phyloP scores from a whole-genome alignment of 108 stramenopile genomes.

The Nitzschia sp. region DNA sequence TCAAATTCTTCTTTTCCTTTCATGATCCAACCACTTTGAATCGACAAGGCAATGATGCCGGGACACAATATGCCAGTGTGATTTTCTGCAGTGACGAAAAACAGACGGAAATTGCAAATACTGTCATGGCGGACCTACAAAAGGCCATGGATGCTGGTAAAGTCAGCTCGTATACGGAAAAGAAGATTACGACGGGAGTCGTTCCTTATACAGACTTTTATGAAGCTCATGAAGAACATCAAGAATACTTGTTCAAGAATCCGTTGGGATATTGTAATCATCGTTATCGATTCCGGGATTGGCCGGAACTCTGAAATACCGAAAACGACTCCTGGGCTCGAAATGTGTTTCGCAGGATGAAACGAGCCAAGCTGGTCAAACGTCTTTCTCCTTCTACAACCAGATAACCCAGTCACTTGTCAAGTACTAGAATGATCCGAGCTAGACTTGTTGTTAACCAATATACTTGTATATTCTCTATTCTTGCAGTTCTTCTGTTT shows the following conservation, averaged over 20 bases:
- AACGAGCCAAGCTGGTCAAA: too few species aligned
- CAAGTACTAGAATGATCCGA: too few species aligned
- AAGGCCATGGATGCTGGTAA: conserved; percentile 30
- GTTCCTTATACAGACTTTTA: conserved; percentile 51
- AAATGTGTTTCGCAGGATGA: too few species aligned
- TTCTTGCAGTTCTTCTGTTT: background rate
- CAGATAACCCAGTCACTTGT: too few species aligned
- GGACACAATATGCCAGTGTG: conserved; percentile 83
- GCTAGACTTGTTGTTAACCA: too few species aligned
- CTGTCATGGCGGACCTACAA: conserved; percentile 65
- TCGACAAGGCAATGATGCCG: conserved; percentile 89
- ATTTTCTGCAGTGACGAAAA: conserved; percentile 71
- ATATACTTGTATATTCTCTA: too few species aligned
- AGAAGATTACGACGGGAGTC: conserved; percentile 48
- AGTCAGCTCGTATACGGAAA: conserved; percentile 31
- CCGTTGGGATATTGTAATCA: conserved; percentile 84
- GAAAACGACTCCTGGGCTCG: too few species aligned
- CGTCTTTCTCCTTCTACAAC: too few species aligned
- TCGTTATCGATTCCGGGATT: conserved; percentile 60
- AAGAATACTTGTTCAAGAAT: conserved; percentile 76
- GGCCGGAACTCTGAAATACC: conserved; percentile 36
- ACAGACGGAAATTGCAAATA: conserved; percentile 61
- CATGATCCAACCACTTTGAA: conserved; percentile 89
- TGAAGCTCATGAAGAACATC: conserved; percentile 76
- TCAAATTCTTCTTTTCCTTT: conserved; percentile 82